Evolutionary conservation across 352 stramenopile genomes (phyloP).

Genomic region (Phytophthora palmivora): DNA sequence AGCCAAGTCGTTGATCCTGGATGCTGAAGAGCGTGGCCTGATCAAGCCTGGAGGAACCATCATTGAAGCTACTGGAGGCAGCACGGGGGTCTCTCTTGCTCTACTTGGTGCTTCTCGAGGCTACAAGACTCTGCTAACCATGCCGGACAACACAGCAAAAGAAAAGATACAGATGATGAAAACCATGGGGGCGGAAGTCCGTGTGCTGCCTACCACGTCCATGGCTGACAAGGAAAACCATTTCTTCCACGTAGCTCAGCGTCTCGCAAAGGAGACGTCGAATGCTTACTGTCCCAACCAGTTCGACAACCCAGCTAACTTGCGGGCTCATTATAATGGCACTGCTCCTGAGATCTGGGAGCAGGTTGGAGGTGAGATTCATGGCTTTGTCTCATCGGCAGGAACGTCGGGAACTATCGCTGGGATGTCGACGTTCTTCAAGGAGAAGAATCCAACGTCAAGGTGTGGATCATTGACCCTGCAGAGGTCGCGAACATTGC

Average conservation of each 20-base stretch:
- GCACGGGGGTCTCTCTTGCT: constrained; percentile 93
- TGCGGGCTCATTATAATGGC: constrained; percentile 68
- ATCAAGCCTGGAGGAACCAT: constrained; percentile 75
- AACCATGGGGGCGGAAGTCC: constrained; percentile 71
- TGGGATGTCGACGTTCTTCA: constrained; percentile 93
- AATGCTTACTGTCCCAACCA: constrained; percentile 68
- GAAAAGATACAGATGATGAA: constrained; percentile 88
- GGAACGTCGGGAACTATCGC: constrained; percentile 94
- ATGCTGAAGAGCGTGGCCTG: constrained; percentile 88
- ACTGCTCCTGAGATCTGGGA: constrained; percentile 92
- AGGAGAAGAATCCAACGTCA: constrained; percentile 67
- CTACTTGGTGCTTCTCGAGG: constrained; percentile 88
- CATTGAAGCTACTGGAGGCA: constrained; percentile 90
- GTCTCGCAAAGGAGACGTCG: constrained; percentile 41
- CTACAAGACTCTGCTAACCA: constrained; percentile 84
- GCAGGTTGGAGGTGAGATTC: constrained; percentile 87
- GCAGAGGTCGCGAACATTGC: constrained; percentile 85
- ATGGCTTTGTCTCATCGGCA: constrained; percentile 90
- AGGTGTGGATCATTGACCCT: constrained; percentile 78
- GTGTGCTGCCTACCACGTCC: constrained; percentile 65
- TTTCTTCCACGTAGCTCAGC: constrained; percentile 81
- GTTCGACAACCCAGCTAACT: constrained; percentile 85
- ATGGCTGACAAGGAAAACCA: constrained; percentile 75
- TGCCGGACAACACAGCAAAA: constrained; percentile 69
- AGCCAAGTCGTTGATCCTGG: constrained; percentile 92